Conservation (phyloP, 2,329 filamentous ascomycete genomes). For the Alternaria arbusti region DNA sequence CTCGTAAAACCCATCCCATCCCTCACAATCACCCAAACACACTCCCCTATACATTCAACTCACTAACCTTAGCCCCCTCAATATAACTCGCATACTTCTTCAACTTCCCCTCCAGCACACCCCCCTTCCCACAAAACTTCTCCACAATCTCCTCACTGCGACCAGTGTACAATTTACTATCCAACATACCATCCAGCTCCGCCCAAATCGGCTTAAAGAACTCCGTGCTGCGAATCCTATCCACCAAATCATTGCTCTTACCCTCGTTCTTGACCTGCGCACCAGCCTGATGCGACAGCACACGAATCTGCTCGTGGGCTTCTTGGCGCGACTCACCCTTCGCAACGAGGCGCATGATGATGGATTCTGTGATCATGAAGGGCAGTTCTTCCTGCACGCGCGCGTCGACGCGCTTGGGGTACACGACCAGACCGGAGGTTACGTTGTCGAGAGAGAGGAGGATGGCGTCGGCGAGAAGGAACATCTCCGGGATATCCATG, state of each 20-base stretch:
- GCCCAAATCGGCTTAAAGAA: constrained; percentile 77
- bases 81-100: constrained; percentile 59
- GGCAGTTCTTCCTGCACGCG: constrained; percentile 76
- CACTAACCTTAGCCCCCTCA: constrained; percentile 38
- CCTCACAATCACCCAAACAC: no score
- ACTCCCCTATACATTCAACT: constrained; percentile 37
- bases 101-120: constrained; percentile 48
- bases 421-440: constrained; percentile 75
- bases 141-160: constrained; percentile 50
- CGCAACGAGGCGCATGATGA: constrained; percentile 70
- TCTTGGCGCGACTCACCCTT: constrained; percentile 77
- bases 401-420: constrained; percentile 73
- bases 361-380: constrained; percentile 76
- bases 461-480: constrained; percentile 61
- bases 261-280: constrained; percentile 75
- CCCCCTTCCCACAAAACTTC: constrained; percentile 27
- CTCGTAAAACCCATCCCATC: no score
- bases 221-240: constrained; percentile 72
- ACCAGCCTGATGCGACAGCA: constrained; percentile 78
- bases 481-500: constrained; percentile 57
- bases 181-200: constrained; percentile 72
- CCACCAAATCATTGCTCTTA: constrained; percentile 79
- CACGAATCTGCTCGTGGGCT: constrained; percentile 83
- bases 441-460: constrained; percentile 75
- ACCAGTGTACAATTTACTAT: constrained; percentile 67